A percentile compares a stretch with the other conserved stretches of the same genome.
Conservation (phyloP, 192 early-diverging fungal genomes). For the Coemansia sp. region DNA sequence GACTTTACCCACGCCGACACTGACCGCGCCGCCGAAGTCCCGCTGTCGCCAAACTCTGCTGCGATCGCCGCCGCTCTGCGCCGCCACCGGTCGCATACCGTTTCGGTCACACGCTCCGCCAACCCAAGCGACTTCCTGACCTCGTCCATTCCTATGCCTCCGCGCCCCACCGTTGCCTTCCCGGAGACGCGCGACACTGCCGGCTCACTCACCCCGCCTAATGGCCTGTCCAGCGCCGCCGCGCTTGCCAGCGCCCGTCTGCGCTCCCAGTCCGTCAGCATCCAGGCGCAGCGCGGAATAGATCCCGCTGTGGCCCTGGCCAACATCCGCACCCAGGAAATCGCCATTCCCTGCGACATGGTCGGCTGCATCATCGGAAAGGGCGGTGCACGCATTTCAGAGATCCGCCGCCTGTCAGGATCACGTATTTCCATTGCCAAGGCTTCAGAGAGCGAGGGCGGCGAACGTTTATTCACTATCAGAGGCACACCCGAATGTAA, state of each 20-base stretch:
- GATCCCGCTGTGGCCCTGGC: conserved; percentile 44
- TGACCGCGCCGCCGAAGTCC: conserved; percentile 28
- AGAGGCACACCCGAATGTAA: conserved; percentile 82
- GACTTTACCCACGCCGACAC: conserved; percentile 47
- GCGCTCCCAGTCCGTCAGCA: conserved; percentile 56
- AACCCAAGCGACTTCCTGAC: conserved; percentile 29
- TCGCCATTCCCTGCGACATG: conserved; percentile 92
- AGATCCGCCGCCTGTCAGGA: conserved; percentile 77
- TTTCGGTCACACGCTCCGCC: conserved; percentile 43
- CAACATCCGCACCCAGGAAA: conserved; percentile 77
- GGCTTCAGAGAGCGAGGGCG: conserved; percentile 72
- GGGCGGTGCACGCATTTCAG: conserved; percentile 77
- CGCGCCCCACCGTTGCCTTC: conserved; percentile 35
- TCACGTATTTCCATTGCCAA: conserved; percentile 89
- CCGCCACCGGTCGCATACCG: conserved; percentile 56
- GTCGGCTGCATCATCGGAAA: conserved; percentile 98
- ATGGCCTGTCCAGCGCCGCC: conserved; percentile 16
- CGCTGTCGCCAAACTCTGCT: conserved; percentile 17
- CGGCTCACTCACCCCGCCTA: conserved; percentile 35
- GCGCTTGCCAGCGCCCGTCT: conserved; percentile 34
- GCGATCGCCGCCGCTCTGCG: conserved; percentile 34
- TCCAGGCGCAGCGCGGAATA: conserved; percentile 46
- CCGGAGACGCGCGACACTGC: conserved; percentile 16
- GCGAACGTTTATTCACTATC: conserved; percentile 90
- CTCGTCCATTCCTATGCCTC: conserved; percentile 53